Evolutionary conservation across 257 asterid species (phyloP).

Genomic region (Solanum pimpinellifolium): DNA sequence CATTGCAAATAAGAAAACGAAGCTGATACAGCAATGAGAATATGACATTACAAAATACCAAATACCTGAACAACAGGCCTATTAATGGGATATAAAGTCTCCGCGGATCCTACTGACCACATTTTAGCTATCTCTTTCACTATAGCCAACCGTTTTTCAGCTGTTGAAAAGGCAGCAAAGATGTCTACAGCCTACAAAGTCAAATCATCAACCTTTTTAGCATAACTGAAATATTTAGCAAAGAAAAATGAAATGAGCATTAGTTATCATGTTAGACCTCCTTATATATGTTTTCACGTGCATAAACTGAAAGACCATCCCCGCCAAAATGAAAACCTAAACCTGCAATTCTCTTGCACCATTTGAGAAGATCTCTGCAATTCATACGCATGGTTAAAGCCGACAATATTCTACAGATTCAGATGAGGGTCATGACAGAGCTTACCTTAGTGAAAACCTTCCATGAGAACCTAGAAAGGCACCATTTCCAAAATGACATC

Average conservation of each 20-base stretch:
- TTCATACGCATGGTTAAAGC: constrained; percentile 6
- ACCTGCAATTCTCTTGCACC: constrained; percentile 71
- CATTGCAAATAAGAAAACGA: not conserved
- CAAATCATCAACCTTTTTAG: not conserved
- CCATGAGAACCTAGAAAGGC: constrained; percentile 31
- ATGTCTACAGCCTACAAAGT: constrained; percentile 71
- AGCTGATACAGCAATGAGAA: not conserved
- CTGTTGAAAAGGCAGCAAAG: constrained; percentile 72
- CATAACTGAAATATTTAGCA: not conserved
- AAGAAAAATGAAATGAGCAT: not conserved
- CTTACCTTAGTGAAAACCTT: constrained; percentile 77
- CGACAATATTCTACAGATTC: not conserved
- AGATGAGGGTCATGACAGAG: not conserved
- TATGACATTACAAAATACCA: not conserved
- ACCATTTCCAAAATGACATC: constrained; percentile 30
- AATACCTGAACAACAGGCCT: constrained; percentile 67
- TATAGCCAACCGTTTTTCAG: constrained; percentile 52
- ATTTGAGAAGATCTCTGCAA: constrained; percentile 80
- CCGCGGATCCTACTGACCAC: constrained; percentile 45
- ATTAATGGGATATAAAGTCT: constrained; percentile 54
- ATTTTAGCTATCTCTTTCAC: constrained; percentile 63
- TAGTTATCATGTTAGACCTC: constrained; percentile 42
- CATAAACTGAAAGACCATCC: constrained; percentile 32
- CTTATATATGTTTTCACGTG: constrained; percentile 41
- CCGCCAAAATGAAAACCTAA: constrained; percentile 23